Base-by-base conservation (phyloP, 140 eudicot species). In the Flaveria floridana region DNA sequence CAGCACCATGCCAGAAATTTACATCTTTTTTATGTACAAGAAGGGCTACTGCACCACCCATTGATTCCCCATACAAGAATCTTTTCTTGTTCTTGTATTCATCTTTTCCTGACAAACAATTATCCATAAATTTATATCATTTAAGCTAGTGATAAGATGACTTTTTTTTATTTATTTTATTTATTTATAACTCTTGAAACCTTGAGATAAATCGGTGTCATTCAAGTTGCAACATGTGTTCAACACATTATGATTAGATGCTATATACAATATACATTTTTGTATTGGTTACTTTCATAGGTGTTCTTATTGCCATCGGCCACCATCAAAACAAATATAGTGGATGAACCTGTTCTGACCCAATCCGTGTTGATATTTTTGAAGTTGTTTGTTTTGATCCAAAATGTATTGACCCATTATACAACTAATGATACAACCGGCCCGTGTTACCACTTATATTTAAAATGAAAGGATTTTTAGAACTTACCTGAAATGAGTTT, bases 1-100 rank as follows among this genome's bases (percentile, higher is more conserved):
- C 85, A 18, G 99, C 96, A 25, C 99, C 97, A 73, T 88, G 95
- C 92, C 96, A 91, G 80, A 90, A 94, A 63, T 72, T 16, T 8
- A 96, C 86, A 76, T 94, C 89, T 69, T 83, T 94, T 76, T 71
- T 90, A 85, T 88, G 97, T 48, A 76, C 83, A 53, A 94, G 86
- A 63, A 94, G 87, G 28, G 97, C 90, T 42, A 94, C 96, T 50
- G 97, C 99, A 53, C 97, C 99, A 53, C 99, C 99, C 99, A 94
- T 94, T n/a, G 99, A 94, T 72, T 94, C 99, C 28, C 99, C 99
- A 55, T 94, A 94, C 50, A 94, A 72, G 58, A 90, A 94, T 81
- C 91, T 86, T 72, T 59, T 85, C 67, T 90, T 90, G 8, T 76
- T 85, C 73, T 42, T 77, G 64, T 94, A 91, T 70, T 91, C 97